Base-by-base conservation (phyloP, 2,329 filamentous ascomycete genomes). In the Aspergillaceae sp. region DNA sequence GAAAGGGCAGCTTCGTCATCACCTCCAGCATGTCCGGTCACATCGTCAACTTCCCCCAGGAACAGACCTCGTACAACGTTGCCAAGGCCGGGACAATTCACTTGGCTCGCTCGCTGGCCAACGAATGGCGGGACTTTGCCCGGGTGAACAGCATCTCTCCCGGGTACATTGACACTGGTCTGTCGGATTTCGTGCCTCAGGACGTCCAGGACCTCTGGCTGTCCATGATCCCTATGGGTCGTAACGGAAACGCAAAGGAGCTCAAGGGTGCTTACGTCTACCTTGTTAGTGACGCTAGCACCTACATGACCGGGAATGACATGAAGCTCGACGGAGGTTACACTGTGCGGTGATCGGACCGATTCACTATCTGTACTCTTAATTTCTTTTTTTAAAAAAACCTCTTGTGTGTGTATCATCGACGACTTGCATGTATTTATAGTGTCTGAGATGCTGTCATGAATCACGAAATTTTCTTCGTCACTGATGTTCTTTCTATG, bases 41-140 rank as follows among this genome's bases (percentile, higher is more conserved):
- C 56, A 75, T 76, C 51, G 74, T 70, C 57, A 77, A 77, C 57
- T 75, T 64, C 60, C 74, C 81, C 29, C 81, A 84, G 65, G 79
- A 83, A 66, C 81, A 84, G 62, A 80, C 77, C 29, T 74, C 71
- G n/a, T 81, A 81, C 68, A 81, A 81, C 58, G 76, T 77, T 40
- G 77, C 80, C 52, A 84, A 84, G 73, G 80, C 82, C 36, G 80
- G 79, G 50, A 81, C 78, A 59, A 82, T 84, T 56, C 80, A 83
- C 64, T 60, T 83, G 65, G 78, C 79, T 43, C 70, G 70, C 50
- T 82, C 79, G 40, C 70, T 85, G 48, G 81, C 82, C 58, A 83
- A 82, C 63, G 82, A 85, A 66, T 85, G 82, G 82, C 72, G 79
- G 48, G 79, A 81, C 63, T 84, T 84, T 64, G 81, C 81, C 41